Evolutionary conservation across 257 asterid species (phyloP), one percentile per base, ranked within the genome.

Genomic region (Rehmannia glutinosa): DNA sequence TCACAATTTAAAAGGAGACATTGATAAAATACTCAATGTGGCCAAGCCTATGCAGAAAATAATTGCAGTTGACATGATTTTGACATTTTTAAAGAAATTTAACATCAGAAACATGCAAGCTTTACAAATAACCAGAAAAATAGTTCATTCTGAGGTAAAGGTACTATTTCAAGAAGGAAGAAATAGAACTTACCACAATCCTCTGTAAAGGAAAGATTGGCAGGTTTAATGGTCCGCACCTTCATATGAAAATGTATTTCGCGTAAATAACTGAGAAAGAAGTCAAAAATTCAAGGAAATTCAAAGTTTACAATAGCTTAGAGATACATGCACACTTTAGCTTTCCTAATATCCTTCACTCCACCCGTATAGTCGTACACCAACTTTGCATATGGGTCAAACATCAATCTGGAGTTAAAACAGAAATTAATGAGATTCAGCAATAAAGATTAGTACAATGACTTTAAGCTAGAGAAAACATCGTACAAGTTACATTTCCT

Each of bases 261-360:
- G 39, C 15, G 64, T 79, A 56, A 85, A 74, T 56, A 73, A 15
- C 27, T 46, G 41, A 45, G 28, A 45, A 0, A 71, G 45, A 63
- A 66, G 64, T 8, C 38, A 60, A 57, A 70, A 47, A 42, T 9
- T 15, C 19, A 43, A 65, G 65, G 17, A 63, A 33, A 27, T 38
- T 36, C 10, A 11, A 64, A 65, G 67, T 57, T 41, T 30, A 43
- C 59, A 63, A 76, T 65, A 71, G 76, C 58, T 77, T 57, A 84
- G 86, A 86, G 83, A 83, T 83, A 77, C 83, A 85, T 87, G 89
- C 93, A 82, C 88, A 90, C 96, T 78, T 86, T 90, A 78, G 97
- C 89, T 81, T 84, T 87, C 83, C 81, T 73, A 65, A 90, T 73
- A 76, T 90, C 97, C 45, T 78, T 73, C 68, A 90, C 82, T 77